Evolutionary conservation across 805 yeast species (phyloP), one percentile per base, ranked within the genome.

Genomic region (Metschnikowia kofuensis): DNA sequence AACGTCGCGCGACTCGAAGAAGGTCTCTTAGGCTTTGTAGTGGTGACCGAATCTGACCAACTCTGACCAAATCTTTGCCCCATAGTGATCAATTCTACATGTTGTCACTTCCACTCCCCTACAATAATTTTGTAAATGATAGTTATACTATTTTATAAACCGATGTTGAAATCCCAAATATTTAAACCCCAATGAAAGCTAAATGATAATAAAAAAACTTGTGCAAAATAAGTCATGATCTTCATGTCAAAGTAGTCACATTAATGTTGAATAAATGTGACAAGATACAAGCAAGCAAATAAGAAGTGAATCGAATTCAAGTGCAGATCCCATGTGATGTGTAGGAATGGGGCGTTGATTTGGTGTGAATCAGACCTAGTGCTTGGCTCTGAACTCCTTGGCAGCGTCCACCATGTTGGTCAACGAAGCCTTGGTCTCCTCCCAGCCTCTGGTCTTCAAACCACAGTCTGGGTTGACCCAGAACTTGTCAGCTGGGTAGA

Each of bases 391-490:
- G 96, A 80, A 92, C 77, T 82, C 83, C 83, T 94, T 92, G 69
- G 98, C 98, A 69, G 99, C 98, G 62, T 87, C 94, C 72, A 94
- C 98, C 99, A 94, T 94, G 80, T 94, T 88, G 75, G 96, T 88
- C 77, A 94, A 85, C 67, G 96, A 89, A 69, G 85, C 90, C 72
- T 78, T 89, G 66, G 92, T 89, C 84, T 94, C 99, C 65, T 87
- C 89, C 99, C 99, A 94, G 65, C 96, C 96, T 86, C 99, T 91
- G 75, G 99, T 94, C 88, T 94, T 94, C 76, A 94, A 85, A 84
- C 99, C 99, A 85, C 99, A 94, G 82, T 94, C 99, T 69, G 99
- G 99, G 95, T 94, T 94, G 72, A 94, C 96, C 99, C 99, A 94
- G 84, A 94, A 88, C 77, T 91, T 92, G 75, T 88, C 89, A 70